A percentile compares a stretch with the other conserved stretches of the same genome.
Evolutionary conservation across 73 alveolate genomes (phyloP).

Genomic region (Uronychia setigera): DNA sequence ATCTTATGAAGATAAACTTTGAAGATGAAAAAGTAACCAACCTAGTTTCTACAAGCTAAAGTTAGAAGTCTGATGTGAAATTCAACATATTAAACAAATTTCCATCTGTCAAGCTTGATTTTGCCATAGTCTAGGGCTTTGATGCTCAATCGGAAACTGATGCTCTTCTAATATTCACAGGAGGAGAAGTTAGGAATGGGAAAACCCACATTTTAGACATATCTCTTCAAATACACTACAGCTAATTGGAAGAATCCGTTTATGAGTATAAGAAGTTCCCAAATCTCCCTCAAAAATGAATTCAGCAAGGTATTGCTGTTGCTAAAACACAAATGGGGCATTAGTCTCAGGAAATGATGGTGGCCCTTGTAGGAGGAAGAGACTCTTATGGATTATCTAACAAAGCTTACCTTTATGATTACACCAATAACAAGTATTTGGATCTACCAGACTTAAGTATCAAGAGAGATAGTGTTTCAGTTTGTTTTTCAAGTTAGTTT

Average conservation of each 20-base stretch:
- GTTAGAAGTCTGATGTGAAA: neutral
- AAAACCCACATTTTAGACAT: neutral
- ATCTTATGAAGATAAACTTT: no score
- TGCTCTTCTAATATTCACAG: neutral
- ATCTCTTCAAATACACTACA: neutral
- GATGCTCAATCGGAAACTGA: no score
- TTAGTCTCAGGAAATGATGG: neutral
- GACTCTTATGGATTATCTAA: neutral
- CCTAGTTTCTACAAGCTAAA: neutral
- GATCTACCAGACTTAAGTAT: no score
- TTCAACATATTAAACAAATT: neutral
- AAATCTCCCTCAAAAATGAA: neutral
- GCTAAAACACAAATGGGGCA: no score
- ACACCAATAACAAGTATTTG: no score
- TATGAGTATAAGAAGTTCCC: neutral
- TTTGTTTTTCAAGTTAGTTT: no score
- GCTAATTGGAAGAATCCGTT: neutral
- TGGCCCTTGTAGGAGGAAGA: neutral
- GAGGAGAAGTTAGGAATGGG: neutral
- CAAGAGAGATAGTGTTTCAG: no score
- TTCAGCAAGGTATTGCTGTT: neutral
- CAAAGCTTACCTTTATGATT: no score
- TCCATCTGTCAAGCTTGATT: neutral
- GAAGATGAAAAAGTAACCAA: neutral
- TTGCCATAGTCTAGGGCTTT: neutral